phyloP scores from a whole-genome alignment of 352 stramenopile species.

The Peronospora destructor region DNA sequence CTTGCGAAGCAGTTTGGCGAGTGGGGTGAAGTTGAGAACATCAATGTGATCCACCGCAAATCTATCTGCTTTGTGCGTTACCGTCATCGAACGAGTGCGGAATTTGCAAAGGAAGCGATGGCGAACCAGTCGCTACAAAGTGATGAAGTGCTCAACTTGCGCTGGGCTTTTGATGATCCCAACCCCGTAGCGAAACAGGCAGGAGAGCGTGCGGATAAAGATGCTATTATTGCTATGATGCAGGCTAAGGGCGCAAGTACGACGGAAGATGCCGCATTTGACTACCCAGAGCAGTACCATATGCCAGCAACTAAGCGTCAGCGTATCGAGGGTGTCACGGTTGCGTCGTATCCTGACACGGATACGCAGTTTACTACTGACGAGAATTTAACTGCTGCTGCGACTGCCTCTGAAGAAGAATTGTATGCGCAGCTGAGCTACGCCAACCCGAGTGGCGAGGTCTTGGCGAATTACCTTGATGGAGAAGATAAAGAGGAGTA shows the following conservation, averaged over 20 bases:
- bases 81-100: constrained; percentile 66
- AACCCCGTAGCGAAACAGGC: constrained; percentile 90
- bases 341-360: constrained; percentile 71
- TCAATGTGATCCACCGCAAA: constrained; percentile 91
- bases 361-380: constrained; percentile 42
- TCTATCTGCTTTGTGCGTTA: constrained; percentile 89
- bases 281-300: constrained; percentile 73
- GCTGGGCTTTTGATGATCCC: constrained; percentile 90
- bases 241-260: constrained; percentile 57
- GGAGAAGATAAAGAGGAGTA: constrained; percentile 15
- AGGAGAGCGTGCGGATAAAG: constrained; percentile 74
- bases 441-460: constrained; percentile 34
- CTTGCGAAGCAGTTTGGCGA: constrained; percentile 88
- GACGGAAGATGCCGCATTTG: constrained; percentile 51
- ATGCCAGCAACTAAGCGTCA: constrained; percentile 64
- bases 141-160: constrained; percentile 88
- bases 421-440: constrained; percentile 57
- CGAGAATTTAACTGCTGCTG: not conserved
- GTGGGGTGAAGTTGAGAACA: constrained; percentile 90
- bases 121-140: constrained; percentile 81
- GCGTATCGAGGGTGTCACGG: constrained; percentile 49
- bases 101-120: constrained; percentile 89
- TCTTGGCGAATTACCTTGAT: constrained; percentile 16
- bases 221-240: constrained; percentile 85
- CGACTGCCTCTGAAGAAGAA: constrained; percentile 17